Base-by-base conservation (phyloP, 495 filamentous ascomycete genomes). In the Hyaloscypha finlandica region DNA sequence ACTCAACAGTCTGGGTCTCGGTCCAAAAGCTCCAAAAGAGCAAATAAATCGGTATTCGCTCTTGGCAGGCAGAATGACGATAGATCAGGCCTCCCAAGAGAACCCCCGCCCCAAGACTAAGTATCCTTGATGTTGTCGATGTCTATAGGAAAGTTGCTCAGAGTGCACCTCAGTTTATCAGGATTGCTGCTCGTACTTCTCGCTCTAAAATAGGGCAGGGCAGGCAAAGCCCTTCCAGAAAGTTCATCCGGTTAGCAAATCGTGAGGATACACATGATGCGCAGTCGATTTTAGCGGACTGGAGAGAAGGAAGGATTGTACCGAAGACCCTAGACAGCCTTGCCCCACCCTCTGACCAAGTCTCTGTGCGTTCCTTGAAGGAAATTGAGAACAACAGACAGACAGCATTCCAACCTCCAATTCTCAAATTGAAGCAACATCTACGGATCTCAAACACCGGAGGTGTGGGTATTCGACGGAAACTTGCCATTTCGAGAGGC, bases 81-180 rank as follows among this genome's bases (percentile, higher is more conserved):
- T 12, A 37, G 25, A 6, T 30, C 16, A 16, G 48, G 14, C 8
- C 59, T 31, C 6, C 45, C 51, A 6, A 14, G 45, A 20, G 39
- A 56, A 39, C 45, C 48, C n/a, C 1, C 32, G 8, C 61, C 68
- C 68, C 70, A 6, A 63, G 67, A 59, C 61, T 72, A 35, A 62
- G 56, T 39, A 73, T 70, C 45, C 51, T 72, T 4, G 71, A 75
- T 51, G 66, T 71, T 22, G 61, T 45, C 14, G 59, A 63, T 31
- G 5, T 14, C 45, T 2, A 31, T 33, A 35, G 19, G 22, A 39
- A 42, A 74, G 20, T 19, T 65, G 74, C 33, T 75, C 94, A 37
- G 85, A 90, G 61, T 88, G 94, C 59, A 67, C 94, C 95, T 6
- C 78, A 79, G 33, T 98, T 98, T 72, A 78, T 97, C 25, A 87